A percentile compares a stretch with the other conserved stretches of the same genome.
phyloP scores from a whole-genome alignment of 805 yeast genomes.

The Novakomyces olei region DNA sequence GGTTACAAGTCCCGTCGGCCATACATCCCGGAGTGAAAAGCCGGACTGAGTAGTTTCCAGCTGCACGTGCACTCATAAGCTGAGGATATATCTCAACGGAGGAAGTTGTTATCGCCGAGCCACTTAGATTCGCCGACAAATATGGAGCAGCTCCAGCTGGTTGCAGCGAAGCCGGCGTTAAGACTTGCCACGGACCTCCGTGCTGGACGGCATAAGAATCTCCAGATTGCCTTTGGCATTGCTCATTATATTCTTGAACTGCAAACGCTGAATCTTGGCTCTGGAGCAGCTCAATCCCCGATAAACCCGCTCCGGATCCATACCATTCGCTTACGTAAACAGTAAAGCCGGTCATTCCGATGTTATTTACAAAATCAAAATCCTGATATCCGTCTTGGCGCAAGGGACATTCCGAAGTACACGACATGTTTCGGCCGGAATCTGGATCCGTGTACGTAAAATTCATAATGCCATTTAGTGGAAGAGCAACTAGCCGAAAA shows the following conservation, averaged over 20 bases:
- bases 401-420: constrained; percentile 85
- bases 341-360: constrained; percentile 38
- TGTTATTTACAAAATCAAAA: constrained; percentile 51
- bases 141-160: constrained; percentile 17
- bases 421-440: constrained; percentile 31
- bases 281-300: constrained; percentile 54
- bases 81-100: constrained; percentile 31
- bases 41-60: constrained; percentile 54
- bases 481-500: constrained; percentile 56
- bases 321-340: constrained; percentile 44
- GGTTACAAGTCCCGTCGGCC: constrained; percentile 39
- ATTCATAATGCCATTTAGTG: constrained; percentile 79
- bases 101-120: not conserved
- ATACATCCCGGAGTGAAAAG: constrained; percentile 77
- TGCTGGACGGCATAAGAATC: constrained; percentile 16
- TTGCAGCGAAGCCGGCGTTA: constrained; percentile 14
- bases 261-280: constrained; percentile 41
- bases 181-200: constrained; percentile 11
- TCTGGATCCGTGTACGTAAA: constrained; percentile 60
- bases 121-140: constrained; percentile 14
- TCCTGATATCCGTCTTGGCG: constrained; percentile 37
- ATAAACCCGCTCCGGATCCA: constrained; percentile 45
- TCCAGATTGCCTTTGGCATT: constrained; percentile 25
- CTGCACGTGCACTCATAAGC: constrained; percentile 36
- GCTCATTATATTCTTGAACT: constrained; percentile 43